Evolutionary conservation across 2,329 filamentous ascomycete species (phyloP).

Genomic region (Simplicillium sp.): DNA sequence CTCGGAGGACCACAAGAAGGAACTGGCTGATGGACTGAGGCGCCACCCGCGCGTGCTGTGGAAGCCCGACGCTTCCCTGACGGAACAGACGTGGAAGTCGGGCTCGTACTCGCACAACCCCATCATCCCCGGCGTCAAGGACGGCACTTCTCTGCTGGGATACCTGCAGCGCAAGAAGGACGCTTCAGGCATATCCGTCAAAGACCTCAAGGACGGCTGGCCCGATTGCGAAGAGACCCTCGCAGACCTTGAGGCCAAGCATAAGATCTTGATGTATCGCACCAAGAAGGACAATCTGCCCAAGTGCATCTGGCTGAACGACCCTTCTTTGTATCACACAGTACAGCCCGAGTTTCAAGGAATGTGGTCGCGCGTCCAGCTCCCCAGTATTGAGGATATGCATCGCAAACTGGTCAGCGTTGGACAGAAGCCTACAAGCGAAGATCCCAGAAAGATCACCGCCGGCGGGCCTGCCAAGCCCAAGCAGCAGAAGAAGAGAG

Average conservation of each 20-base stretch:
- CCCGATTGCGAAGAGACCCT: constrained; percentile 72
- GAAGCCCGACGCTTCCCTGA: constrained; percentile 46
- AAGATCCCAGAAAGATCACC: constrained; percentile 51
- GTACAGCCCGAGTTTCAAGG: constrained; percentile 76
- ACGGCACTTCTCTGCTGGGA: constrained; percentile 65
- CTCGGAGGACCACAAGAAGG: constrained; percentile 50
- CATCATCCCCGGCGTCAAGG: constrained; percentile 69
- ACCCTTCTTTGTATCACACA: constrained; percentile 62
- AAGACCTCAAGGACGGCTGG: constrained; percentile 95
- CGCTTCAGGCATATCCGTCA: constrained; percentile 71
- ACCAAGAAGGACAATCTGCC: constrained; percentile 89
- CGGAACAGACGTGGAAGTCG: constrained; percentile 55
- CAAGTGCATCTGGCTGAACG: constrained; percentile 81
- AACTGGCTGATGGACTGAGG: constrained; percentile 59
- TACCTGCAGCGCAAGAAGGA: constrained; percentile 76
- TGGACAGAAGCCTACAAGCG: constrained; percentile 76
- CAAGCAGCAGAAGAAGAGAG: constrained; percentile 66
- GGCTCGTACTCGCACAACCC: constrained; percentile 80
- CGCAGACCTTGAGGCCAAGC: constrained; percentile 64
- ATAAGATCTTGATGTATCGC: constrained; percentile 74
- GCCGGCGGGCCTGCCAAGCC: constrained; percentile 39
- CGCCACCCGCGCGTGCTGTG: constrained; percentile 51
- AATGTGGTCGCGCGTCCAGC: constrained; percentile 72
- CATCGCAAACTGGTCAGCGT: constrained; percentile 67
- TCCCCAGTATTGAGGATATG: constrained; percentile 69